Base-by-base conservation (phyloP, 2,329 filamentous ascomycete genomes). In the Colletotrichum tropicale region DNA sequence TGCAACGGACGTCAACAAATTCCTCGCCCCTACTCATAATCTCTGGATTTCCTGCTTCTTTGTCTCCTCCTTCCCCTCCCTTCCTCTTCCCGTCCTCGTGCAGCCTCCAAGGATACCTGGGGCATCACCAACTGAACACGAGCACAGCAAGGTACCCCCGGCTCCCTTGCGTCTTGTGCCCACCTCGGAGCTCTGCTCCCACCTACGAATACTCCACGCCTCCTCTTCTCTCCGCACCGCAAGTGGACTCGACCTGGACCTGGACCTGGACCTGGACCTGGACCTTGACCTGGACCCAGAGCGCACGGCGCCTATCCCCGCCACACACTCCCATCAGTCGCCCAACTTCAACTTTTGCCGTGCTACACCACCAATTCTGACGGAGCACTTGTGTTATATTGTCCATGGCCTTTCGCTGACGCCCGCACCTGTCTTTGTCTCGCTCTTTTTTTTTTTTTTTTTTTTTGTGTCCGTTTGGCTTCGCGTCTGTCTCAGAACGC, bases 401-500 rank as follows among this genome's bases (percentile, higher is more conserved):
- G 60, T 43, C 30, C 71, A 76, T 76, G 74, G 71, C 71, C 74
- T 66, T 70, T 75, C 55, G 52, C 62, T 76, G 61, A 76, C 52
- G 48, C 21, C 34, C n/a, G 24, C 18, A 15, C 8, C 32, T 60
- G 66, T 34, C 61, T 18, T 32, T 68, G 34, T 26, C 65, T 70
- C 28, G 55, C 18, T 73, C n/a, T 78, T 69, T 75, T 68, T 62
- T 16, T 3, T 36, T 24, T 24, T 24, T 36, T 36, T 15, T 36
- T 43, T 48, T 48, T 12, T 3, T 43, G 5, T 72, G 69, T 76
- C 64, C 43, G 24, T 71, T 61, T 70, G 58, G 34, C 36, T 65
- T 36, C 32, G 67, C 77, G 70, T 74, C 74, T 77, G 67, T 75
- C 74, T 78, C 78, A 77, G 77, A 74, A 67, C 74, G 55, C 43